These are phyloP conservation scores for Saccharomyces hybrid DNA, from an alignment of 1,139 yeast species.

Conservation along the genomic window DNA sequence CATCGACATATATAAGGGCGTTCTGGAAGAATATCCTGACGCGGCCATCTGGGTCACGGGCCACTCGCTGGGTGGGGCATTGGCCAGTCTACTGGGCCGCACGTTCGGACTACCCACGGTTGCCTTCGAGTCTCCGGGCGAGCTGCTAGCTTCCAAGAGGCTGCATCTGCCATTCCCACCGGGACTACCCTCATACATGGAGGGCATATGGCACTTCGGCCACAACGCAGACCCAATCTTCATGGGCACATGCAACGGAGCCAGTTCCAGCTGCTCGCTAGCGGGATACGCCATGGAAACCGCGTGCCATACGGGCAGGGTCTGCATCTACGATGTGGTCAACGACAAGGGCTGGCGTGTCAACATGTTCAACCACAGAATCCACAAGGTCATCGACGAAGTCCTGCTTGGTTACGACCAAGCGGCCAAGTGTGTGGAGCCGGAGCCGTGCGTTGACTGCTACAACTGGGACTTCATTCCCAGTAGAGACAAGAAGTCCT, in stretches of 20 bases:
- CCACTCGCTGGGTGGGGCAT: conserved; percentile 89
- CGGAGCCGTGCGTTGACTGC: conserved; percentile 83
- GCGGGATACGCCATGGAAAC: conserved; percentile 98
- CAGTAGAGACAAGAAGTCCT: conserved; percentile 37
- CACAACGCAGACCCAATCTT: conserved; percentile 95
- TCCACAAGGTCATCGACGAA: conserved; percentile 84
- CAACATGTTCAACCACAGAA: conserved; percentile 78
- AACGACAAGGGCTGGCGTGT: conserved; percentile 88
- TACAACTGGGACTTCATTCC: conserved; percentile 72
- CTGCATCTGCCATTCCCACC: conserved; percentile 91
- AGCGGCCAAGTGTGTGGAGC: conserved; percentile 66
- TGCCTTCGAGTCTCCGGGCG: conserved; percentile 92
- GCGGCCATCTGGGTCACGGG: conserved; percentile 86
- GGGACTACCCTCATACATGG: conserved; percentile 70
- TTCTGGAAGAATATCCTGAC: conserved; percentile 58
- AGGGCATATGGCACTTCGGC: conserved; percentile 90
- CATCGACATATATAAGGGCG: conserved; percentile 69
- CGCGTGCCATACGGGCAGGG: conserved; percentile 84
- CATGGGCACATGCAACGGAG: conserved; percentile 97
- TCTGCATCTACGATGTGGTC: conserved; percentile 85
- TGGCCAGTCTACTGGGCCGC: conserved; percentile 73
- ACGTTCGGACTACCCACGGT: conserved; percentile 88
- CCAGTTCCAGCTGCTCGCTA: conserved; percentile 78
- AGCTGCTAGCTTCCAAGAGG: conserved; percentile 70
- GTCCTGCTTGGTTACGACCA: conserved; percentile 63